A percentile compares a stretch with the other conserved stretches of the same genome.
phyloP scores from a whole-genome alignment of 257 asterid genomes.

The Asclepias syriaca region DNA sequence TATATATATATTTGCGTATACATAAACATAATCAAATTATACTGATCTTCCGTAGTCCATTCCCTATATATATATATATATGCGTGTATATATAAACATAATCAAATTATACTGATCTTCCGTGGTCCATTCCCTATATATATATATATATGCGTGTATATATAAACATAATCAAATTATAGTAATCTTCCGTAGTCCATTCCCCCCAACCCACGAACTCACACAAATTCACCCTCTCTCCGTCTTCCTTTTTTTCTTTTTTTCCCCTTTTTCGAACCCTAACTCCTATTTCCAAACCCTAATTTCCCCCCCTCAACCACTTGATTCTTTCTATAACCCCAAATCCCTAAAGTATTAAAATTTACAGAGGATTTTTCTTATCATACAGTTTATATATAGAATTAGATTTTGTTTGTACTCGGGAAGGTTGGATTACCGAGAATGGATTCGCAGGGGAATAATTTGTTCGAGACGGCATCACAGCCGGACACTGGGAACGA shows the following conservation, averaged over 20 bases:
- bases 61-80: no score
- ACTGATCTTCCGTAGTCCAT: no score
- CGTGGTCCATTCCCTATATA: no score
- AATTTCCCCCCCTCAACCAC: neutral
- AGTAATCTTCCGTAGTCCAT: no score
- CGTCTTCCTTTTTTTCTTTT: neutral
- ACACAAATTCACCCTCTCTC: neutral
- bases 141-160: no score
- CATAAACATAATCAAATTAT: no score
- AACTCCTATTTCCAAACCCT: slow-evolving; percentile 13
- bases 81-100: no score
- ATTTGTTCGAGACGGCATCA: slow-evolving; percentile 89
- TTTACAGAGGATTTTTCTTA: neutral
- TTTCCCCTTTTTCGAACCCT: slow-evolving; percentile 1
- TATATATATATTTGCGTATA: no score
- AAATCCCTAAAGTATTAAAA: slow-evolving; percentile 7
- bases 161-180: no score
- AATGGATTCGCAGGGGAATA: slow-evolving; percentile 76
- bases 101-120: no score
- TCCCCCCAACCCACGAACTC: neutral
- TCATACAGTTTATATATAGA: no score
- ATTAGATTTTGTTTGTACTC: neutral
- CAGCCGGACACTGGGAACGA: slow-evolving; percentile 95
- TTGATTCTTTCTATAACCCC: neutral
- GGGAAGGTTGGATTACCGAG: neutral